Evolutionary conservation across 2,329 filamentous ascomycete species (phyloP), one percentile per base, ranked within the genome.

Genomic region (Microdochium paspali): DNA sequence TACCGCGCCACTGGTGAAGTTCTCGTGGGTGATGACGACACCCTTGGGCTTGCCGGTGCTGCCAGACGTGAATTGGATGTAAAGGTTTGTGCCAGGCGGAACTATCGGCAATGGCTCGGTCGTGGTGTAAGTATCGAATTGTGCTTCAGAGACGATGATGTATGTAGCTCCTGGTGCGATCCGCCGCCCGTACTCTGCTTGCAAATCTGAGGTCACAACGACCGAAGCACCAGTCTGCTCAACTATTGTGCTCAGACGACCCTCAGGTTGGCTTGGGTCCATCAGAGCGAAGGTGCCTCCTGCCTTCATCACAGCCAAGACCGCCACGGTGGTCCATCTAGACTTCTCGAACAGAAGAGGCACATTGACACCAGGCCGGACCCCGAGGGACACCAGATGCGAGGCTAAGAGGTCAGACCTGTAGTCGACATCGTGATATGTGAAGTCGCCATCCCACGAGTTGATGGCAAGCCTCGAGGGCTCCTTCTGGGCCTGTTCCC

Each of bases 11-110:
- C 69, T 72, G 25, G 69, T 68, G 49, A 70, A 73, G 47, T 71
- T 72, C 28, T 59, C 62, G 49, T 76, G 73, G 2, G 68, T 67
- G 48, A 74, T 65, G 43, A 82, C 68, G 3, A 82, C 79, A 21
- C 80, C 80, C 63, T 84, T 84, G 1, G 80, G 80, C 49, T 72
- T 74, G 6, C 80, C 80, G 0, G 80, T 84, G 50, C 77, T 83
- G 13, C 80, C 80, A 1, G 79, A 83, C 10, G 80, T 84, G 58
- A 82, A 84, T 56, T 83, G 80, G 54, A 82, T 76, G 50, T 75
- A 76, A 28, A 74, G 66, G 9, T 70, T 66, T 1, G 65, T 60
- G 4, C 59, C 58, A 2, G 70, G 53, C 2, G 80, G 61, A n/a
- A 74, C 67, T 0, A 43, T 54, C 3, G 51, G 49, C 7, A 50